Conservation (phyloP, 768 basidiomycete genomes). For the Hygrocybe punicea region DNA sequence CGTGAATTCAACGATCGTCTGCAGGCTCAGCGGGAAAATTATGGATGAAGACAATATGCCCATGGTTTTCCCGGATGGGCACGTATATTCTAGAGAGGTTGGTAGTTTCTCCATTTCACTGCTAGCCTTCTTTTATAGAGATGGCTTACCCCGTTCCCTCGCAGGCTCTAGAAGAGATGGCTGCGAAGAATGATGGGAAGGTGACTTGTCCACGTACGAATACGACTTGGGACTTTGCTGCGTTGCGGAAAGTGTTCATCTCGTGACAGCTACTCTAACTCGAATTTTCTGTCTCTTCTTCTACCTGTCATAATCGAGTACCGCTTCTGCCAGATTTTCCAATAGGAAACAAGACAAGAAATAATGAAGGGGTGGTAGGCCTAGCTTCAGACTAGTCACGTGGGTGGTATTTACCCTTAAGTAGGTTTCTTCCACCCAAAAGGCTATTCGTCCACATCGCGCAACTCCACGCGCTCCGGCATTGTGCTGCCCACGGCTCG, state of each 20-base stretch:
- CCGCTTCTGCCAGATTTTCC: no score
- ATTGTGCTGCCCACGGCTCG: conserved; percentile 4
- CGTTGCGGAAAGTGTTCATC: conserved; percentile 86
- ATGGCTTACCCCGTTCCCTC: conserved; percentile 6
- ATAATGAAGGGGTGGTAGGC: no score
- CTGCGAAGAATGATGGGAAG: conserved; percentile 67
- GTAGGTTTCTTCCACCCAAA: no score
- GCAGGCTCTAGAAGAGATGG: conserved; percentile 86
- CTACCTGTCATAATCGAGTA: not conserved
- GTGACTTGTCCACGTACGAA: conserved; percentile 84
- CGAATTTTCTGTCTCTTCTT: not conserved
- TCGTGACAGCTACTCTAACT: conserved; percentile 51
- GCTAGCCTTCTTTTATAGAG: conserved; percentile 13
- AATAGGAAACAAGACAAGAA: no score
- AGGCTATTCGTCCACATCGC: no score
- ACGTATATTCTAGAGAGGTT: conserved; percentile 92
- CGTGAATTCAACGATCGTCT: conserved; percentile 93
- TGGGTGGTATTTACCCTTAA: no score
- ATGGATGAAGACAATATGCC: conserved; percentile 95
- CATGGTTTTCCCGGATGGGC: conserved; percentile 85
- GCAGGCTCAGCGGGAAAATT: conserved; percentile 83
- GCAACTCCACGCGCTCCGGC: not conserved
- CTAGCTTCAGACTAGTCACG: no score
- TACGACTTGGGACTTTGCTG: conserved; percentile 56
- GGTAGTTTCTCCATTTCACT: conserved; percentile 29